Evolutionary conservation across 2,329 filamentous ascomycete genomes (phyloP).

Genomic region (Juglanconis juglandina): DNA sequence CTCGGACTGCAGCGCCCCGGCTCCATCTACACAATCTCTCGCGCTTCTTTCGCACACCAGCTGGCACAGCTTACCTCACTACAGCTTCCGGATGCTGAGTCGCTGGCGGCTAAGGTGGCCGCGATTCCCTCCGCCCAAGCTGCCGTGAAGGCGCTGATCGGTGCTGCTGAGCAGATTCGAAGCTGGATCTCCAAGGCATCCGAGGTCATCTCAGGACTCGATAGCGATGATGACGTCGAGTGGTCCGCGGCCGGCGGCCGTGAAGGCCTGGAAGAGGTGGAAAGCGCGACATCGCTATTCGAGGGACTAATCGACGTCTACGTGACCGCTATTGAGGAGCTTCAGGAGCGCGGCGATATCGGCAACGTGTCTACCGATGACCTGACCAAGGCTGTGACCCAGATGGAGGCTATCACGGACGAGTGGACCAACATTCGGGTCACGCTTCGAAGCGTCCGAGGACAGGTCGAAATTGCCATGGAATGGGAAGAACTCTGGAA

Average conservation of each 20-base stretch:
- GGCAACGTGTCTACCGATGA: slow-evolving; percentile 65
- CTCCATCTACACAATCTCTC: slow-evolving; percentile 90
- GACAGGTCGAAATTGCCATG: slow-evolving; percentile 94
- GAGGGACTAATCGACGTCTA: slow-evolving; percentile 90
- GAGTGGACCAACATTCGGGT: slow-evolving; percentile 82
- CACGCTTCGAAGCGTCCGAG: slow-evolving; percentile 75
- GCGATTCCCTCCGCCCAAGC: slow-evolving; percentile 80
- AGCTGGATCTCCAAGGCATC: slow-evolving; percentile 92
- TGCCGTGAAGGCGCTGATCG: slow-evolving; percentile 79
- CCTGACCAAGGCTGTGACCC: slow-evolving; percentile 70
- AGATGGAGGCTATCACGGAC: slow-evolving; percentile 83
- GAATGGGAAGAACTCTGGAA: slow-evolving; percentile 99
- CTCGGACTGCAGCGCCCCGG: slow-evolving; percentile 66
- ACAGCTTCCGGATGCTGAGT: slow-evolving; percentile 79
- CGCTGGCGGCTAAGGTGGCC: slow-evolving; percentile 77
- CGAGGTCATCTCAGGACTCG: slow-evolving; percentile 81
- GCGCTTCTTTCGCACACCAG: slow-evolving; percentile 89
- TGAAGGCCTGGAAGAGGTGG: slow-evolving; percentile 72
- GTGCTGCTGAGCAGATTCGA: slow-evolving; percentile 86
- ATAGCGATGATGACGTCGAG: slow-evolving; percentile 95
- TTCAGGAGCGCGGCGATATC: slow-evolving; percentile 79
- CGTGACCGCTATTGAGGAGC: slow-evolving; percentile 85
- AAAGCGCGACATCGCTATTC: slow-evolving; percentile 75
- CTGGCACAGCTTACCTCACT: slow-evolving; percentile 88
- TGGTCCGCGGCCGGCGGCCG: slow-evolving; percentile 89